Conservation (phyloP, 2,329 filamentous ascomycete species). For the Verticillium nubilum region DNA sequence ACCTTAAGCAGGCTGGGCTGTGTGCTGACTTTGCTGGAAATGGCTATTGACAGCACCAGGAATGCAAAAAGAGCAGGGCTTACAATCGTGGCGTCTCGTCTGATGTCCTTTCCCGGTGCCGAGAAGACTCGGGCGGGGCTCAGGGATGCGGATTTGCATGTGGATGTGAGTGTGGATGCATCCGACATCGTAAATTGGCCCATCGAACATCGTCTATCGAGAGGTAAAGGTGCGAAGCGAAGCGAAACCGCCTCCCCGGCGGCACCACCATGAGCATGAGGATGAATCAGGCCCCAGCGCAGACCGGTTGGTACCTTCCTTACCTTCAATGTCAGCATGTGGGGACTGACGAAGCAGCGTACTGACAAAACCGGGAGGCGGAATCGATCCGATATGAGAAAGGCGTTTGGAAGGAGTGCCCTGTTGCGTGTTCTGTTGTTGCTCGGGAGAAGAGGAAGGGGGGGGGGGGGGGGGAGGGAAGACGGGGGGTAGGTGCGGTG, state of each 20-base stretch:
- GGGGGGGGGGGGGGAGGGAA: not conserved
- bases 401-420: not conserved
- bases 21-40: not conserved
- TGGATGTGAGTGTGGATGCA: not conserved
- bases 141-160: not conserved
- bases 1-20: too few relatives aligned
- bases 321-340: not conserved
- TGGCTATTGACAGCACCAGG: not conserved
- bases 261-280: not conserved
- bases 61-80: not conserved
- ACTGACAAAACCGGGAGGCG: not conserved
- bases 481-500: slow-evolving; percentile 1
- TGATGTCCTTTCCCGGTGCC: not conserved
- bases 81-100: not conserved
- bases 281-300: not conserved
- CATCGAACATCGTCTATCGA: not conserved
- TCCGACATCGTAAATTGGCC: not conserved
- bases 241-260: not conserved
- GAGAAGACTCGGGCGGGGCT: not conserved
- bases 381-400: not conserved
- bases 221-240: not conserved
- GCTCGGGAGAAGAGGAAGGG: not conserved
- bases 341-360: not conserved
- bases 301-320: not conserved
- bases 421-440: too few relatives aligned